Conservation (phyloP, 2,329 filamentous ascomycete genomes). For the Aureobasidium leucospermi region DNA sequence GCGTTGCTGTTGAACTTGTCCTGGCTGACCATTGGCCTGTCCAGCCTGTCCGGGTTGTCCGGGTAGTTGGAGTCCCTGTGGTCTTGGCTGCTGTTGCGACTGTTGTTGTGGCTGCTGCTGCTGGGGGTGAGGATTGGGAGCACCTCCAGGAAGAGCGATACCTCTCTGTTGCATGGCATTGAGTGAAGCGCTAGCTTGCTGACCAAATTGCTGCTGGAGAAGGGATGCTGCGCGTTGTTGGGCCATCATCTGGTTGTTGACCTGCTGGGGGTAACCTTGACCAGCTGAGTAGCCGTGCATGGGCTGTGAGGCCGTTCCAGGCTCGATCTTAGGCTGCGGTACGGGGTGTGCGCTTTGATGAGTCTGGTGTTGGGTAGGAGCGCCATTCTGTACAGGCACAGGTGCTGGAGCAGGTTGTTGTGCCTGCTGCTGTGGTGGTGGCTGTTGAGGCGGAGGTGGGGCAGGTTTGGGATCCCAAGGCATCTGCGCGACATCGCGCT, state of each 20-base stretch:
- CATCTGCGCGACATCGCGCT: conserved; percentile 76
- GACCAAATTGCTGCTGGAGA: conserved; percentile 53
- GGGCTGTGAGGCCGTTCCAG: conserved; percentile 26
- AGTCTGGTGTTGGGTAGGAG: conserved; percentile 21
- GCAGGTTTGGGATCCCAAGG: conserved; percentile 90
- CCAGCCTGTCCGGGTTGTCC: conserved; percentile 19
- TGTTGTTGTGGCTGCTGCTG: conserved; percentile 12
- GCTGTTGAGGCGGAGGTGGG: conserved; percentile 36
- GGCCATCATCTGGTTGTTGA: conserved; percentile 40
- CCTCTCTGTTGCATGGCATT: conserved; percentile 47
- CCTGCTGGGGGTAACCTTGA: conserved; percentile 25
- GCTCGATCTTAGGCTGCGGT: conserved; percentile 47
- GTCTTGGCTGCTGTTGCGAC: conserved; percentile 22
- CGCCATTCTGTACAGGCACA: conserved; percentile 34
- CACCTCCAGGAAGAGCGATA: conserved; percentile 16
- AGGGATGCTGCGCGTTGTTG: conserved; percentile 48
- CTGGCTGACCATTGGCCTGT: conserved; percentile 8
- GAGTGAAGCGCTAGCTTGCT: conserved; percentile 59
- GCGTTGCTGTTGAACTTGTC: conserved; percentile 31
- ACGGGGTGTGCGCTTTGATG: conserved; percentile 9
- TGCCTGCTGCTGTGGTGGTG: conserved; percentile 23
- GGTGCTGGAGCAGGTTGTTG: conserved; percentile 23
- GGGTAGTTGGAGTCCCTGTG: conserved; percentile 30
- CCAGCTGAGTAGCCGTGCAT: conserved; percentile 23
- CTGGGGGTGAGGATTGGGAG: neutral